These are phyloP conservation scores for Fusarium sp. DNA, from an alignment of 2,329 filamentous ascomycete species.

Conservation along the genomic window DNA sequence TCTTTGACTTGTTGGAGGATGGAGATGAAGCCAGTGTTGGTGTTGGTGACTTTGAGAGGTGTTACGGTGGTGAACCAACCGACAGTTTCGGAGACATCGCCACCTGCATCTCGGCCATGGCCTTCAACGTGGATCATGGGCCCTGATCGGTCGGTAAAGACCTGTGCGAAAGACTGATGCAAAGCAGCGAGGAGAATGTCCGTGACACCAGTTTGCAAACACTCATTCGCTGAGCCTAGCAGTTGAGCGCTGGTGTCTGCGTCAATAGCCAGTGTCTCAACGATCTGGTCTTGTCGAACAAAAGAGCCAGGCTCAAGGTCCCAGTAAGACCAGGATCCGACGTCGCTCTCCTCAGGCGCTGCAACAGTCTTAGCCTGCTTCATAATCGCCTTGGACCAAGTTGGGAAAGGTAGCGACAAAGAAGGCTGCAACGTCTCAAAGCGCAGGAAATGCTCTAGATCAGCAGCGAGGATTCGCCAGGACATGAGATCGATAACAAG, in stretches of 20 bases:
- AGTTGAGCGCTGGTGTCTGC: not conserved
- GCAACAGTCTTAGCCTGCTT: not conserved
- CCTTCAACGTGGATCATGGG: not conserved
- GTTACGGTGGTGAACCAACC: not conserved
- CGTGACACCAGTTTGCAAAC: not conserved
- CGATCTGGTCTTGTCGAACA: not conserved
- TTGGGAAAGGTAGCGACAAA: not conserved
- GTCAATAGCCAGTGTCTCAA: not conserved
- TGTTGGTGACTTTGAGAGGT: not conserved
- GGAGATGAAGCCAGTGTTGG: not conserved
- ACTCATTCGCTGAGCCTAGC: not conserved
- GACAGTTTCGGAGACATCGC: not conserved
- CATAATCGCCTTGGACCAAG: not conserved
- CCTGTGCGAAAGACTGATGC: not conserved
- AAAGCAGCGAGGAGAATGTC: not conserved
- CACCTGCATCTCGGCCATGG: not conserved
- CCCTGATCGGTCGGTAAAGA: not conserved
- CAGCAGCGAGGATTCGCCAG: not conserved
- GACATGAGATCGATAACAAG: not conserved
- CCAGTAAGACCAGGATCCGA: not conserved
- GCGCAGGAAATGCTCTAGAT: not conserved
- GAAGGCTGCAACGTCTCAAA: not conserved
- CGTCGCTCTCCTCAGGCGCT: rapidly evolving
- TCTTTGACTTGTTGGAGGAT: not conserved
- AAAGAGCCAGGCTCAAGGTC: not conserved